Conservation (phyloP, 306 rosid species). For the Erythrophleum fordii region DNA sequence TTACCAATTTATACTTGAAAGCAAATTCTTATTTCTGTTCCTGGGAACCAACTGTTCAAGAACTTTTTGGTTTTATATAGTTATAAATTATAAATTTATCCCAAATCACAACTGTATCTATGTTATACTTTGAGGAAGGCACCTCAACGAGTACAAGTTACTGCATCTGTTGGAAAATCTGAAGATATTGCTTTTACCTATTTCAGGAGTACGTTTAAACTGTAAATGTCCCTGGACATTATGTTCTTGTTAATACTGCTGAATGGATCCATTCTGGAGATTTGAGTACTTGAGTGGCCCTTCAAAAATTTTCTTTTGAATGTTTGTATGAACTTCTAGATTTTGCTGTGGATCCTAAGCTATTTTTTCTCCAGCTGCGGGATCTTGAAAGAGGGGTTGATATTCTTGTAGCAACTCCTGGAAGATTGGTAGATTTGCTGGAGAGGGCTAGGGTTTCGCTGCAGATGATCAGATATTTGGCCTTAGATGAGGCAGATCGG, state of each 20-base stretch:
- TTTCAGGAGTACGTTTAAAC: too few relatives aligned
- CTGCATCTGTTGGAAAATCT: too few relatives aligned
- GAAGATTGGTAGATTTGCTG: conserved; percentile 84
- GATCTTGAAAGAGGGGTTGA: conserved; percentile 87
- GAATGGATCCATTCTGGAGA: conserved; percentile 2
- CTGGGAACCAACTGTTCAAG: too few relatives aligned
- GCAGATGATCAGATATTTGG: conserved; percentile 74
- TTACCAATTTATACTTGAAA: too few relatives aligned
- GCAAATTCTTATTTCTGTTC: too few relatives aligned
- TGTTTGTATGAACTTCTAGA: neutral
- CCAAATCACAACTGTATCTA: too few relatives aligned
- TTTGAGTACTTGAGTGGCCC: neutral
- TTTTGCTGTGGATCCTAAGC: conserved; percentile 30
- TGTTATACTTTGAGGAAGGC: too few relatives aligned
- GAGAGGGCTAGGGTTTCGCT: conserved; percentile 83
- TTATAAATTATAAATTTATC: too few relatives aligned
- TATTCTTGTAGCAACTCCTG: conserved; percentile 90
- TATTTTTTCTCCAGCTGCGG: conserved; percentile 59
- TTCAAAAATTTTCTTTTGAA: neutral
- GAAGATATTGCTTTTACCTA: too few relatives aligned
- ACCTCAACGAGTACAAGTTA: too few relatives aligned
- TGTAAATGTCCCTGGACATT: neutral
- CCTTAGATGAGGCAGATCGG: conserved; percentile 82
- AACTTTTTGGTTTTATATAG: too few relatives aligned
- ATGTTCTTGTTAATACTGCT: conserved; percentile 4